These are phyloP conservation scores for Leptomonas seymouri DNA, from an alignment of 208 protist genomes.

Conservation along the genomic window DNA sequence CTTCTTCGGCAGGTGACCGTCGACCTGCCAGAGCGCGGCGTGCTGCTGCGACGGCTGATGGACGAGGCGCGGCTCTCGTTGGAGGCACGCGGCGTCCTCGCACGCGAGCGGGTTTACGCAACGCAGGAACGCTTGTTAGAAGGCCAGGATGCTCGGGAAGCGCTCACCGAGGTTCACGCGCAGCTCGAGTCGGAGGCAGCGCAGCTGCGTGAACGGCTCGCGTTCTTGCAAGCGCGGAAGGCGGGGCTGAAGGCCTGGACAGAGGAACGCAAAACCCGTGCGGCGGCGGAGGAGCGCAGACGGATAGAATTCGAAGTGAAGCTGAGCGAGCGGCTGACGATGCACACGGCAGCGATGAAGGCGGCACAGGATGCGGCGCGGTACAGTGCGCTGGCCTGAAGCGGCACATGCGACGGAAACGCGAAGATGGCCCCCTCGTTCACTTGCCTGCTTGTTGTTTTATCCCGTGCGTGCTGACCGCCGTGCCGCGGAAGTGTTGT, in stretches of 20 bases:
- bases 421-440: not conserved
- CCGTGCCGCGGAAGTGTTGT: no score
- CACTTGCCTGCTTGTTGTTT: not conserved
- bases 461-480: slow-evolving; percentile 2
- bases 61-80: slow-evolving; percentile 55
- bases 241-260: slow-evolving; percentile 22
- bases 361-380: slow-evolving; percentile 43
- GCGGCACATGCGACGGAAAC: not conserved
- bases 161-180: not conserved
- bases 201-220: slow-evolving; percentile 28
- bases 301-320: slow-evolving; percentile 28
- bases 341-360: slow-evolving; percentile 42
- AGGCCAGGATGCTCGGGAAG: slow-evolving; percentile 38
- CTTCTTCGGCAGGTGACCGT: slow-evolving; percentile 61
- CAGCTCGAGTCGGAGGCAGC: slow-evolving; percentile 36
- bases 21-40: slow-evolving; percentile 66
- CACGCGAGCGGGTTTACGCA: slow-evolving; percentile 23
- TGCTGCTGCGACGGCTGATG: slow-evolving; percentile 58
- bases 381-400: slow-evolving; percentile 23
- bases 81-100: slow-evolving; percentile 34
- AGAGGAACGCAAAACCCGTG: slow-evolving; percentile 18
- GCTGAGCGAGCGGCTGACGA: slow-evolving; percentile 40
- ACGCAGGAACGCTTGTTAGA: slow-evolving; percentile 30
- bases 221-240: slow-evolving; percentile 28
- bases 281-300: slow-evolving; percentile 16